Evolutionary conservation across 2,329 filamentous ascomycete species (phyloP), one percentile per base, ranked within the genome.

Genomic region (Diaporthe helianthi): DNA sequence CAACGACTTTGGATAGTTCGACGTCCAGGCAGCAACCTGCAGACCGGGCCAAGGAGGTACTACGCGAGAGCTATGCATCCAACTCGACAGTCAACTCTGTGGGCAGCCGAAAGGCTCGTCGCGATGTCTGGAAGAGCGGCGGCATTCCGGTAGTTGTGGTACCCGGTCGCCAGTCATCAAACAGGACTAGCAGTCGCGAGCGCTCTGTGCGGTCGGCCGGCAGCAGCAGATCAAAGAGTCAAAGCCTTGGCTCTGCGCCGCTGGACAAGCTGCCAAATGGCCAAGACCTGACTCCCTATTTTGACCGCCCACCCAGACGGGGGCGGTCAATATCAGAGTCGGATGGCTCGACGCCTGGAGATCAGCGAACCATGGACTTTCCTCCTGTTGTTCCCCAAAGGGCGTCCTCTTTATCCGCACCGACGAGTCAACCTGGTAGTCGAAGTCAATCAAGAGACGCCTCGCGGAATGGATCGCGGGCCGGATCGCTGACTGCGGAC

Each of bases 121-220:
- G 85, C 19, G 86, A 89, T 38, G 79, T 90, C 3, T 83, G 85
- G 80, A 89, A 85, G 72, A 85, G 78, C 65, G 89, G 88, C 9
- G 87, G 82, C 2, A 88, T 91, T 12, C 89, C 89, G 1, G 88
- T 91, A 9, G 83, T 90, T 8, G 82, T 91, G 24, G 85, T 91
- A 63, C 89, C 89, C 8, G 85, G 87, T 67, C 85, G 89, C 19
- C 80, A 78, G 19, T 86, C 87, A 8, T 89, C 87, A 4, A 78
- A 83, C 13, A 85, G 84, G 69, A 83, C 85, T 9, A 81, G 75
- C 65, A 82, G 80, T 44, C 80, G 76, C 53, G 81, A 86, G 38
- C 86, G 85, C 4, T 90, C 88, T 2, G 78, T 90, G 19, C 84
- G 87, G 67, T 90, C 89, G 24, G 86, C 84, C n/a, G 89, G 86